Conservation (phyloP, 139 green algal species). For the Dunaliella primolecta region DNA sequence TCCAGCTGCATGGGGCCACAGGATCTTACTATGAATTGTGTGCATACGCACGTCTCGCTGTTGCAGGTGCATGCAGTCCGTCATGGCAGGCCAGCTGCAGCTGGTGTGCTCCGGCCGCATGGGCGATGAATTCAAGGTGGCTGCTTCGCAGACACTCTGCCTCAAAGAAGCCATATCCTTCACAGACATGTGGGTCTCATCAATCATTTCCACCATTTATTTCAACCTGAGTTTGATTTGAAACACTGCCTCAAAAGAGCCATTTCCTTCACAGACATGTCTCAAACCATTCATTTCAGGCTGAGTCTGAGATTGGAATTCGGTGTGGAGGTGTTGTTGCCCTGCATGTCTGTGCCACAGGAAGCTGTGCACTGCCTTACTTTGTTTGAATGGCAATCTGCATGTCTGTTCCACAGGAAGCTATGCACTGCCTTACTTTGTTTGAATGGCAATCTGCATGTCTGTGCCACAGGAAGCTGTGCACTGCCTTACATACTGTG, state of each 20-base stretch:
- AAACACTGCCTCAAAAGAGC: constrained; percentile 60
- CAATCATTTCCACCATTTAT: neutral
- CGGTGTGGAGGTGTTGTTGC: neutral
- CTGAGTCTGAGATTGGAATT: neutral
- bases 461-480: too few relatives aligned
- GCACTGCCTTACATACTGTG: too few relatives aligned
- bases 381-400: too few relatives aligned
- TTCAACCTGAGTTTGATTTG: neutral
- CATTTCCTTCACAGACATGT: constrained; percentile 59
- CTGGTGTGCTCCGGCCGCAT: constrained; percentile 30
- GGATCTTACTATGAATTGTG: too few relatives aligned
- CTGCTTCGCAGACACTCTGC: constrained; percentile 57
- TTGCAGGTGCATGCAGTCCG: constrained; percentile 35
- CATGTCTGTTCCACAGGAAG: too few relatives aligned
- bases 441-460: too few relatives aligned
- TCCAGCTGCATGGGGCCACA: too few relatives aligned
- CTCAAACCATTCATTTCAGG: neutral
- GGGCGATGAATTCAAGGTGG: constrained; percentile 45
- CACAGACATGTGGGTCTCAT: constrained; percentile 39
- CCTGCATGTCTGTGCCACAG: too few relatives aligned
- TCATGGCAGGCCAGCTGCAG: constrained; percentile 46
- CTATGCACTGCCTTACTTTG: too few relatives aligned
- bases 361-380: too few relatives aligned
- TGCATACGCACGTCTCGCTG: too few relatives aligned
- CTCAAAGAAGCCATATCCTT: constrained; percentile 63